Evolutionary conservation across 805 yeast species (phyloP).

Genomic region (Starmerella asiatica): DNA sequence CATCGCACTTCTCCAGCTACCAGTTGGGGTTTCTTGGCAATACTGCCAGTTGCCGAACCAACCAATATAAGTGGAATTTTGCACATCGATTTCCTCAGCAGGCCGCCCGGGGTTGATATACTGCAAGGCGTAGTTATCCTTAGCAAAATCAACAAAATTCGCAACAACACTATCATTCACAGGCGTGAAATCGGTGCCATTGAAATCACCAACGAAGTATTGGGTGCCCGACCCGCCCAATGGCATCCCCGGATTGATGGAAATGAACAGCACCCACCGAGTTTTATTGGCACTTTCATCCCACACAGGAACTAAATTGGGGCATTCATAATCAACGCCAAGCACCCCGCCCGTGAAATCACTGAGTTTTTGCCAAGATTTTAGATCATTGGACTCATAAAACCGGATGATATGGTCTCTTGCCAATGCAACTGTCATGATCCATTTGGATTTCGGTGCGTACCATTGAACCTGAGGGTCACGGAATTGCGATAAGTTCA

Average conservation of each 20-base stretch:
- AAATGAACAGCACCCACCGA: constrained; percentile 31
- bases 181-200: constrained; percentile 30
- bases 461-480: constrained; percentile 20
- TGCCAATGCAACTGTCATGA: constrained; percentile 14
- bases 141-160: constrained; percentile 28
- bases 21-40: constrained; percentile 28
- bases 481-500: constrained; percentile 16
- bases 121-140: constrained; percentile 33
- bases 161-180: constrained; percentile 21
- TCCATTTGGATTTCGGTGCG: constrained; percentile 11
- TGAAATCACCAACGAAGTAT: constrained; percentile 33
- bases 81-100: constrained; percentile 14
- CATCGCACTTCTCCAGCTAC: constrained; percentile 30
- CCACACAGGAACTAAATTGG: constrained; percentile 28
- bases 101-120: constrained; percentile 22
- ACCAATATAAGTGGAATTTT: constrained; percentile 28
- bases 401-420: constrained; percentile 16
- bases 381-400: constrained; percentile 15
- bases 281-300: constrained; percentile 16
- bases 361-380: constrained; percentile 9
- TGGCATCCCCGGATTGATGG: constrained; percentile 34
- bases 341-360: constrained; percentile 14
- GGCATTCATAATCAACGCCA: constrained; percentile 34
- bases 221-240: constrained; percentile 31
- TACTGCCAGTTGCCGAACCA: constrained; percentile 38